A percentile compares a stretch with the other conserved stretches of the same genome.
Conservation (phyloP, 345 rosid species). For the Lumnitzera racemosa region DNA sequence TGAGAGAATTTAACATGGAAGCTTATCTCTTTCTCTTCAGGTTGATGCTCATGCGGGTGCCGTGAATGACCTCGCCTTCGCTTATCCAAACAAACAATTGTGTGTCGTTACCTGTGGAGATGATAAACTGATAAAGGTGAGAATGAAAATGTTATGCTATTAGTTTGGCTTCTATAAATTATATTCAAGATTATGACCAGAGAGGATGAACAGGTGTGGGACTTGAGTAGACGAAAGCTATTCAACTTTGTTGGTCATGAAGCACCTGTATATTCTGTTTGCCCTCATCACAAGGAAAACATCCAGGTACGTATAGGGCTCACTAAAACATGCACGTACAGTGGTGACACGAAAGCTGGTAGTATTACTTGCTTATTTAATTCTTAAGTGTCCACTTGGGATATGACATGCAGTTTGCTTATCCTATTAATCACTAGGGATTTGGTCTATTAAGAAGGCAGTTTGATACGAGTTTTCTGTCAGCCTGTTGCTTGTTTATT, state of each 20-base stretch:
- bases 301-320: slow-evolving; percentile 48
- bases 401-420: no score
- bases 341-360: not conserved
- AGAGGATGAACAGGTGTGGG: slow-evolving; percentile 73
- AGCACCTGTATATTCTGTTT: slow-evolving; percentile 77
- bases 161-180: slow-evolving; percentile 6
- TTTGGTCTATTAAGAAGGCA: no score
- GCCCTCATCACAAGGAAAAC: slow-evolving; percentile 86
- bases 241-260: slow-evolving; percentile 83
- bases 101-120: slow-evolving; percentile 92
- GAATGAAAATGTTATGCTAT: slow-evolving; percentile 4
- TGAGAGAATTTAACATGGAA: not conserved
- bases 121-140: slow-evolving; percentile 82
- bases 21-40: slow-evolving; percentile 30
- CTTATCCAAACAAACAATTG: slow-evolving; percentile 65
- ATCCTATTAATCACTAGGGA: no score
- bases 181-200: slow-evolving; percentile 16
- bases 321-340: not conserved
- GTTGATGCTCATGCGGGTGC: slow-evolving; percentile 82
- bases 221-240: slow-evolving; percentile 45
- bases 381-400: no score
- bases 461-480: no score
- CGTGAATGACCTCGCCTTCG: slow-evolving; percentile 87
- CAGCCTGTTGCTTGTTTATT: no score
- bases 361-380: not conserved